phyloP scores from a whole-genome alignment of 192 early-diverging fungal species.

The Oehlia diaphana region DNA sequence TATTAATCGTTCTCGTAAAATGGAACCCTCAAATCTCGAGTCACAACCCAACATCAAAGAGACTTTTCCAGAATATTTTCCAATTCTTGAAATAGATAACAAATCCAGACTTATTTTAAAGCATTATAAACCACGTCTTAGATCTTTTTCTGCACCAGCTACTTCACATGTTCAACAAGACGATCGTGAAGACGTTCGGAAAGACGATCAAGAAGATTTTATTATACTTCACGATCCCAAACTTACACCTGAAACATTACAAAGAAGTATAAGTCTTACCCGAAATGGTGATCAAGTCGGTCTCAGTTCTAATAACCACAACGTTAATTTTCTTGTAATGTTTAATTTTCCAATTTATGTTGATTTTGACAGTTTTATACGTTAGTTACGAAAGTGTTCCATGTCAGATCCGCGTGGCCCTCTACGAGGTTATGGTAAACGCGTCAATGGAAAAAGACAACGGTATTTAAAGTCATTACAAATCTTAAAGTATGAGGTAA shows the following conservation, averaged over 20 bases:
- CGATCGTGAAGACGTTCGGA: background rate
- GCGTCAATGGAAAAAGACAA: background rate
- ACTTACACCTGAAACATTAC: background rate
- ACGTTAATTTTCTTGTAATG: background rate
- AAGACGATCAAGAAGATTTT: background rate
- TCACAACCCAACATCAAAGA: background rate
- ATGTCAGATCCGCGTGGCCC: background rate
- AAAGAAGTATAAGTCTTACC: background rate
- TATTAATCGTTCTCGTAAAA: background rate
- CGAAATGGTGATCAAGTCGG: slow-evolving; percentile 5
- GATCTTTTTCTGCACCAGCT: background rate
- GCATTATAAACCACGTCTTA: background rate
- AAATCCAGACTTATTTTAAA: background rate
- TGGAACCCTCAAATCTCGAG: background rate
- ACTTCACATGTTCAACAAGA: background rate
- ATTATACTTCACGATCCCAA: slow-evolving; percentile 5
- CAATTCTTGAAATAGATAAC: background rate
- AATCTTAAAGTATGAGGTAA: slow-evolving; percentile 8
- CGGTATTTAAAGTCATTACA: background rate
- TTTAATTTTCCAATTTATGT: background rate
- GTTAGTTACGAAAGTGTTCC: background rate
- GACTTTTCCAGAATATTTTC: background rate
- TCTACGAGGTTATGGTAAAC: slow-evolving; percentile 1
- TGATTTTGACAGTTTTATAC: background rate
- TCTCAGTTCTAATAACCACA: background rate